Evolutionary conservation across 225 moss, liverwort and hornwort genomes (phyloP).

Genomic region (Polytrichum commune): DNA sequence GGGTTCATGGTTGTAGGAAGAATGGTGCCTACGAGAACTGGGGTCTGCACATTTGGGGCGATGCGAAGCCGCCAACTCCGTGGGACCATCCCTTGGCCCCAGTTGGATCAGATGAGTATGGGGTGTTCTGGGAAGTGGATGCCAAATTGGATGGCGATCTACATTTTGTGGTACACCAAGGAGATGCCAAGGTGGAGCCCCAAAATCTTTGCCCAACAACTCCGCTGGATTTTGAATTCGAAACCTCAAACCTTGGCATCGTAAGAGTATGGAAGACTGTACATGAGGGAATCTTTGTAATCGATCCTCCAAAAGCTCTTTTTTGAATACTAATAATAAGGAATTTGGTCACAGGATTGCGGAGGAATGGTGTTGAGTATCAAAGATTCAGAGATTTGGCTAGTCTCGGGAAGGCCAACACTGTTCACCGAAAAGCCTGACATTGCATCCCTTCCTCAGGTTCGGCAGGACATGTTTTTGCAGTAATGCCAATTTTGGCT

Average conservation of each 20-base stretch:
- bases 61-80: conserved; percentile 37
- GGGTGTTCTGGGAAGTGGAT: conserved; percentile 79
- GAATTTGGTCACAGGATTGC: conserved; percentile 57
- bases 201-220: too few relatives aligned
- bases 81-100: conserved; percentile 65
- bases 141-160: conserved; percentile 36
- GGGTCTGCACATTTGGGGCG: conserved; percentile 90
- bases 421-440: conserved; percentile 70
- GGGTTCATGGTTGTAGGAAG: conserved; percentile 37
- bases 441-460: conserved; percentile 69
- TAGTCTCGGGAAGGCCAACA: conserved; percentile 65
- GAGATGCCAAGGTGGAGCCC: conserved; percentile 31
- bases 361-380: conserved; percentile 48
- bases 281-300: too few relatives aligned
- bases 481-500: too few relatives aligned
- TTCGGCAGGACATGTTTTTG: conserved; percentile 9
- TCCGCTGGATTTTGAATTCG: too few relatives aligned
- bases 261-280: too few relatives aligned
- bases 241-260: neutral
- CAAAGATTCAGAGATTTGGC: conserved; percentile 59
- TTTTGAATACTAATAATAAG: neutral
- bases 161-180: conserved; percentile 65
- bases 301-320: too few relatives aligned
- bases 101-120: conserved; percentile 67
- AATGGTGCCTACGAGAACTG: conserved; percentile 62